Conservation (phyloP, 177 flowering plant species). For the Telopea speciosissima region DNA sequence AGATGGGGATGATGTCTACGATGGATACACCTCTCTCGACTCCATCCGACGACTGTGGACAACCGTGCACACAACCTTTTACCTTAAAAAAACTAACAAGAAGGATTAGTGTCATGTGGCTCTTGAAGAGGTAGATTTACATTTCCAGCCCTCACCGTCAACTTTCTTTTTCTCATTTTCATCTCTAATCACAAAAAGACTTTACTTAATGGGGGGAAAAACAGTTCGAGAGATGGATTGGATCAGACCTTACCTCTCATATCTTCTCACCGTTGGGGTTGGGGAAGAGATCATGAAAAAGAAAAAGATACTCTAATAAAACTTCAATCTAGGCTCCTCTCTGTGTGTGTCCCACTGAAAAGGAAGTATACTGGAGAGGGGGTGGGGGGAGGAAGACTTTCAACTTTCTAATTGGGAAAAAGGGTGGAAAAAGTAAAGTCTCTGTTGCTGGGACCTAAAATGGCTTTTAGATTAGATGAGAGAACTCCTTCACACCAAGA, state of each 20-base stretch:
- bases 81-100: no score
- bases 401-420: conserved; percentile 19
- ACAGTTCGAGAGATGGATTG: conserved; percentile 16
- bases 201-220: no score
- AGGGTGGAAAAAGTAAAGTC: conserved; percentile 15
- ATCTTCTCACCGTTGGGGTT: background rate
- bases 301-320: background rate
- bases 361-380: background rate
- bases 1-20: no score
- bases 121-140: no score
- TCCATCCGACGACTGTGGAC: no score
- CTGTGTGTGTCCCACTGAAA: conserved; percentile 13
- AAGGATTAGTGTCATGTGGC: no score
- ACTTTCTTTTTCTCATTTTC: no score
- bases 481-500: background rate
- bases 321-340: conserved; percentile 15
- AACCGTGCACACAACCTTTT: no score
- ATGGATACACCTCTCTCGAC: no score
- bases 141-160: no score
- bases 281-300: conserved; percentile 2
- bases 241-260: background rate
- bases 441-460: conserved; percentile 21
- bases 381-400: background rate
- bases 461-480: conserved; percentile 9
- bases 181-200: no score